Evolutionary conservation across 2,329 filamentous ascomycete species (phyloP).

Genomic region (Cladosporium oxysporum): DNA sequence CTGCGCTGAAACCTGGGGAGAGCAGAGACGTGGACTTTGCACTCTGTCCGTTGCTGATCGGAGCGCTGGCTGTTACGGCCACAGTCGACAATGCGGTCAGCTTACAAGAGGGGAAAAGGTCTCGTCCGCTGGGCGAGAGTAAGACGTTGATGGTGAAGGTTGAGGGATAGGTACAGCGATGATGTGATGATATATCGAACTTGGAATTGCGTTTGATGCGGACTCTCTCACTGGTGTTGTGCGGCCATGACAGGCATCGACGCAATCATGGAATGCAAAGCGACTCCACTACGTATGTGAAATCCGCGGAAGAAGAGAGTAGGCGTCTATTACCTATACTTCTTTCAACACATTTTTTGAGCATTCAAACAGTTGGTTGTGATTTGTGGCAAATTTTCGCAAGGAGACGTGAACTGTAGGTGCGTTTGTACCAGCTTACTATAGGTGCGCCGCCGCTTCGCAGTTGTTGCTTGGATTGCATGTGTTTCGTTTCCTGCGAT

Average conservation of each 20-base stretch:
- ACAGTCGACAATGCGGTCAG: background rate
- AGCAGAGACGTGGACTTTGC: slow-evolving; percentile 27
- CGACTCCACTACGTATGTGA: too few relatives aligned
- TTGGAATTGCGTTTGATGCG: background rate
- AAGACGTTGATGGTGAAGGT: background rate
- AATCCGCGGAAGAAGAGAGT: too few relatives aligned
- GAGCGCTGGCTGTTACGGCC: slow-evolving; percentile 24
- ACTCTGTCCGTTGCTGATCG: slow-evolving; percentile 28
- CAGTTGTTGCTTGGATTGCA: background rate
- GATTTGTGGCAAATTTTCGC: too few relatives aligned
- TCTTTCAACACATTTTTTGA: too few relatives aligned
- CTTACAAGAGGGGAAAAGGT: background rate
- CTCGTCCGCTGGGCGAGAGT: slow-evolving; percentile 1
- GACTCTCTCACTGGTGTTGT: background rate
- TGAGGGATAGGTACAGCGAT: background rate
- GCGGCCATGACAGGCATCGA: too few relatives aligned
- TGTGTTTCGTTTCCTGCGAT: background rate
- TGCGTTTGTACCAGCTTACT: too few relatives aligned
- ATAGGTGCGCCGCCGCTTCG: background rate
- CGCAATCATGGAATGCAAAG: too few relatives aligned
- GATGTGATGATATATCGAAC: background rate
- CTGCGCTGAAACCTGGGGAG: slow-evolving; percentile 22
- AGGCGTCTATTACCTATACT: too few relatives aligned
- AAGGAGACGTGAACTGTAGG: too few relatives aligned
- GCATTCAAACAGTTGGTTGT: too few relatives aligned